Evolutionary conservation across 345 rosid genomes (phyloP).

Genomic region (Eucalyptus melliodora): DNA sequence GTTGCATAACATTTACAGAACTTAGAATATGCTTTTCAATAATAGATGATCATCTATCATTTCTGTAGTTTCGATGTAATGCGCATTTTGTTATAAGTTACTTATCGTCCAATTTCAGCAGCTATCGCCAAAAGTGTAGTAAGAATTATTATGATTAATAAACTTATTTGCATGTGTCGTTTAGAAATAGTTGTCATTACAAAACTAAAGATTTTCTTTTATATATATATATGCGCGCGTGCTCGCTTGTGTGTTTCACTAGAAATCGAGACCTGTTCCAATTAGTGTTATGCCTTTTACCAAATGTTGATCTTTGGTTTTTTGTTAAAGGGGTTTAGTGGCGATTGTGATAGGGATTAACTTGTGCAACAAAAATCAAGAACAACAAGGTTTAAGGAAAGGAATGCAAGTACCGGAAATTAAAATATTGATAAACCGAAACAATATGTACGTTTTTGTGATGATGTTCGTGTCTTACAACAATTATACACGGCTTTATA

Average conservation of each 20-base stretch:
- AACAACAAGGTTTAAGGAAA: neutral
- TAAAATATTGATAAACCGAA: too few relatives aligned
- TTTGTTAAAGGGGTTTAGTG: neutral
- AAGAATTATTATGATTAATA: neutral
- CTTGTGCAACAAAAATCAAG: neutral
- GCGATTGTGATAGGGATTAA: neutral
- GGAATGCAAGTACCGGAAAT: too few relatives aligned
- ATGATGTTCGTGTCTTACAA: neutral
- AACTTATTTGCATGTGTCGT: neutral
- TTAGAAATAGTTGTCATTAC: neutral
- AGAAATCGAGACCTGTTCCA: neutral
- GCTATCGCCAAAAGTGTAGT: neutral
- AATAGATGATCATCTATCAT: neutral
- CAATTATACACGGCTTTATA: neutral
- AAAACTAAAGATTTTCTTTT: too few relatives aligned
- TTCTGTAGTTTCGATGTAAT: neutral
- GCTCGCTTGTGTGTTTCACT: too few relatives aligned
- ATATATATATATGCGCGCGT: fast-evolving
- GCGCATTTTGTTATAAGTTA: neutral
- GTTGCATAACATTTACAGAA: neutral
- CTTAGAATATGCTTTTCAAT: neutral
- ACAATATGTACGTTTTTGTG: neutral
- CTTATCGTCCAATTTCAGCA: neutral
- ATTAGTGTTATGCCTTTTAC: neutral
- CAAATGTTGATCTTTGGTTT: neutral